Evolutionary conservation across 257 asterid species (phyloP), one percentile per base, ranked within the genome.

Genomic region (Cynanchum wilfordii): DNA sequence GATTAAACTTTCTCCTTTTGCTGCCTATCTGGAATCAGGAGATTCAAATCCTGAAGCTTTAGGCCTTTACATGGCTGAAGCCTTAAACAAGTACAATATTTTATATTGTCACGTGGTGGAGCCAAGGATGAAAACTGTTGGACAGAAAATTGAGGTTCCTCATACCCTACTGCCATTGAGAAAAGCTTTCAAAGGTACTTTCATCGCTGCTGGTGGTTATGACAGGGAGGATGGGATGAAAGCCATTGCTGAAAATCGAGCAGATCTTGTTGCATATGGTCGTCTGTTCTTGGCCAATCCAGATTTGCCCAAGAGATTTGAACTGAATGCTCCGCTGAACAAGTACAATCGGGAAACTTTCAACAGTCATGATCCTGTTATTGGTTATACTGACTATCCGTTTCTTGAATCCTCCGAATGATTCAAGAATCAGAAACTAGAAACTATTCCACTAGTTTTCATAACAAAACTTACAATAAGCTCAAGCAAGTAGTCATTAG

Each of bases 201-300:
- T 78, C 60, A 38, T 78, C 15, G 62, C n/a, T 62, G 78, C 58
- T 44, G 82, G 79, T 38, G 82, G 82, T 45, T 74, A 33, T 10
- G 33, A 59, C 0, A 62, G 55, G 50, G 76, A 73, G 27, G 30
- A 38, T 5, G 79, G 79, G 10, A 68, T 30, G 3, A 52, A 78
- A 38, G 73, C 78, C 0, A 33, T 73, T 3, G 69, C 62, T 22
- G 75, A 78, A 29, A 70, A 66, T 10, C 71, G 24, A 6, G 56
- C 79, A 27, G 82, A 79, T 70, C 79, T 79, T 51, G 69, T 79
- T 49, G 76, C 78, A 12, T 79, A 36, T 70, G 82, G 82, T 2
- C 58, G 74, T 4, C 20, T 50, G 25, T 79, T 79, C 70, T 22
- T 79, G 50, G 52, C 82, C 0, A 79, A 79, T 75, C 82, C 79